phyloP scores from a whole-genome alignment of 176 grass and related monocot genomes.

The Pontederia crassipes region DNA sequence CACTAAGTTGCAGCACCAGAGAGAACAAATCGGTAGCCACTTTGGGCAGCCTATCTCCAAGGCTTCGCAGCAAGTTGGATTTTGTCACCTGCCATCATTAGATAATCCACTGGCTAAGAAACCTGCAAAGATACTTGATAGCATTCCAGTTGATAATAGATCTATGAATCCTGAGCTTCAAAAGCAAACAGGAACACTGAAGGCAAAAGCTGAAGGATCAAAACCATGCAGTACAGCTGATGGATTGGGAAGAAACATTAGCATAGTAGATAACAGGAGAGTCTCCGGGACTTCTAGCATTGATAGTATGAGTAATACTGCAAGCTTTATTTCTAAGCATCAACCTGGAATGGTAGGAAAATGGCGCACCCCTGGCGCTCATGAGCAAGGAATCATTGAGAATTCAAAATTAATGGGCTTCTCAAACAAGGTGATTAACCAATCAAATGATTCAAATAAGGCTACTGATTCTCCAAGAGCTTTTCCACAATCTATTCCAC shows the following conservation, averaged over 20 bases:
- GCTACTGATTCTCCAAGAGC: slow-evolving; percentile 40
- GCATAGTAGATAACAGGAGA: slow-evolving; percentile 45
- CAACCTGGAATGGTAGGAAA: slow-evolving; percentile 29
- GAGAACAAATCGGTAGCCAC: slow-evolving; percentile 26
- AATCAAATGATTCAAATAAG: slow-evolving; percentile 36
- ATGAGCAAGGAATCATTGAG: slow-evolving; percentile 41
- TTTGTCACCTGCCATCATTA: slow-evolving; percentile 25
- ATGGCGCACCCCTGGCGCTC: slow-evolving; percentile 23
- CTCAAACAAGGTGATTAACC: slow-evolving; percentile 20
- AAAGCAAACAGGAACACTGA: slow-evolving; percentile 41
- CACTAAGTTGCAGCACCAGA: slow-evolving; percentile 26
- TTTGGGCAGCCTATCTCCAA: slow-evolving; percentile 31
- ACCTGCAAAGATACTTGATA: slow-evolving; percentile 26
- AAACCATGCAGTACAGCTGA: slow-evolving; percentile 36
- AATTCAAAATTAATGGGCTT: slow-evolving; percentile 39
- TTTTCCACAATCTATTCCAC: slow-evolving; percentile 42
- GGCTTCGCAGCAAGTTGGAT: slow-evolving; percentile 27
- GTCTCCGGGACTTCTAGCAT: slow-evolving; percentile 21
- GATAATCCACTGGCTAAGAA: slow-evolving; percentile 21
- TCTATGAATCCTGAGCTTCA: slow-evolving; percentile 35
- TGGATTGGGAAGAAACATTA: slow-evolving; percentile 33
- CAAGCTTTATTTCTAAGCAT: slow-evolving; percentile 54
- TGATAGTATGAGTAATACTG: slow-evolving; percentile 28
- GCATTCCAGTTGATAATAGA: slow-evolving; percentile 26
- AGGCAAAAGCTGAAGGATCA: no score